These are phyloP conservation scores for Aspergillus homomorphus DNA, from an alignment of 495 filamentous ascomycete genomes.

Conservation along the genomic window DNA sequence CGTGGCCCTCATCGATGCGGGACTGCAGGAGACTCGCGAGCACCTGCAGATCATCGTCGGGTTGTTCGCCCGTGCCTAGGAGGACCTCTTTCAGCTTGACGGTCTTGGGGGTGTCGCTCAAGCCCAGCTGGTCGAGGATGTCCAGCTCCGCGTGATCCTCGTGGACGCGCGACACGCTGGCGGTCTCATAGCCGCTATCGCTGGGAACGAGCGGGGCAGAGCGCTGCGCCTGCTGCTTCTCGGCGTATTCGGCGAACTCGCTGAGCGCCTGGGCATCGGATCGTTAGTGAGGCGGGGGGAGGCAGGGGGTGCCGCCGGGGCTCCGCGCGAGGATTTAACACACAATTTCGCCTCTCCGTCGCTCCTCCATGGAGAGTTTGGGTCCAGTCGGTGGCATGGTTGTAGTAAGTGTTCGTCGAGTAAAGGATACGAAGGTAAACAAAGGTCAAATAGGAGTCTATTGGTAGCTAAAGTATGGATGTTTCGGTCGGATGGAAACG, in stretches of 20 bases:
- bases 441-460: neutral
- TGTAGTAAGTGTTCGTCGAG: neutral
- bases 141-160: constrained; percentile 89
- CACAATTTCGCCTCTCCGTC: constrained; percentile 83
- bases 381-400: constrained; percentile 35
- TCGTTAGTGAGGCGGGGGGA: constrained; percentile 1
- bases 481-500: constrained; percentile 16
- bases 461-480: neutral
- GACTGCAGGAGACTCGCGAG: constrained; percentile 59
- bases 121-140: constrained; percentile 81
- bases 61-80: constrained; percentile 57
- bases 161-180: constrained; percentile 34
- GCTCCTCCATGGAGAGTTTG: constrained; percentile 69
- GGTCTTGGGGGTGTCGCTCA: constrained; percentile 69
- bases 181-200: constrained; percentile 44
- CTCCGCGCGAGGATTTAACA: constrained; percentile 14
- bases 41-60: constrained; percentile 57
- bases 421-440: neutral
- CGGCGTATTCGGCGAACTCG: constrained; percentile 97
- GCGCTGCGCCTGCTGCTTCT: constrained; percentile 80
- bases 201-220: constrained; percentile 41
- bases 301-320: constrained; percentile 2
- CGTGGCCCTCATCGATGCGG: constrained; percentile 79
- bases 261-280: constrained; percentile 67
- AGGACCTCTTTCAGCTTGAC: constrained; percentile 74